phyloP scores from a whole-genome alignment of 352 stramenopile species.

The Globisporangium cederbergense region DNA sequence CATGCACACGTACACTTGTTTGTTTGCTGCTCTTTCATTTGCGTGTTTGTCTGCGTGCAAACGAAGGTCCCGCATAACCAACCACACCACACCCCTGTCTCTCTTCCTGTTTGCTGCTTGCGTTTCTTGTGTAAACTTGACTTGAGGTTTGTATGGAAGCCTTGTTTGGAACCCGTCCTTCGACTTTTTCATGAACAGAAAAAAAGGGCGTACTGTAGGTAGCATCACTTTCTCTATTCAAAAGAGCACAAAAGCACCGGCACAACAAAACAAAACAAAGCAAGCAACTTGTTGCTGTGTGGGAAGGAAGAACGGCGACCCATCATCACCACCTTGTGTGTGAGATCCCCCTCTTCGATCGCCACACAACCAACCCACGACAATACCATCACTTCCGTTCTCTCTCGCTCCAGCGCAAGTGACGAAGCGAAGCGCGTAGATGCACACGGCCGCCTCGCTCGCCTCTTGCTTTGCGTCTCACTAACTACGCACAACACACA shows the following conservation, averaged over 20 bases:
- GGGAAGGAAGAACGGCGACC: conserved; percentile 1
- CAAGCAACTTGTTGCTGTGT: neutral
- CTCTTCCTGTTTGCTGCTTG: neutral
- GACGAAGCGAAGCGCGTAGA: neutral
- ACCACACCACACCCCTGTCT: neutral
- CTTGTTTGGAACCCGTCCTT: neutral
- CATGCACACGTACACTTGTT: neutral
- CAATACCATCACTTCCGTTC: conserved; percentile 9
- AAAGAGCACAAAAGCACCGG: conserved; percentile 6
- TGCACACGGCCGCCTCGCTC: neutral
- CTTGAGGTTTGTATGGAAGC: neutral
- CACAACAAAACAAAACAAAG: conserved; percentile 1
- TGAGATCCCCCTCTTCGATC: conserved; percentile 5
- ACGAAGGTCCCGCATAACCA: neutral
- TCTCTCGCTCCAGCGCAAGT: conserved; percentile 11
- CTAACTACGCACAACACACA: neutral
- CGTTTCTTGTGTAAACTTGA: neutral
- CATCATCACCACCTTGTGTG: neutral
- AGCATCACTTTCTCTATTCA: neutral
- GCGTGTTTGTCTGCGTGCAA: neutral
- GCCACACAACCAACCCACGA: neutral
- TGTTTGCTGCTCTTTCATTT: neutral
- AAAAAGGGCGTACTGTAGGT: neutral
- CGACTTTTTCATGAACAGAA: neutral
- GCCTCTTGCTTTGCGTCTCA: neutral